phyloP scores from a whole-genome alignment of 805 yeast species.

The Wickerhamomyces strasburgensis region DNA sequence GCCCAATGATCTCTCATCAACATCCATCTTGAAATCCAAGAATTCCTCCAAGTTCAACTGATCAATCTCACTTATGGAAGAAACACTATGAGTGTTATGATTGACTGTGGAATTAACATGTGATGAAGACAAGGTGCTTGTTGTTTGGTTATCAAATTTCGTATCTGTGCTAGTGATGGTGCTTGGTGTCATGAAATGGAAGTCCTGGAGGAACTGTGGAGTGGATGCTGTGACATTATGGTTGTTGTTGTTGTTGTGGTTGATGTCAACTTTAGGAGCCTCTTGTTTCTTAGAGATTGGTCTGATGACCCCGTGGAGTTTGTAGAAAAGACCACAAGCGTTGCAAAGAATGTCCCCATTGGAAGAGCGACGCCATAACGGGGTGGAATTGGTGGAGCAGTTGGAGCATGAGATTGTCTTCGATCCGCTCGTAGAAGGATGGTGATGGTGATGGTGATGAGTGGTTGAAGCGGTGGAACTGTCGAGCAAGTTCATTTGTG shows the following conservation, averaged over 20 bases:
- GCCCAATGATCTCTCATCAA: slow-evolving; percentile 5
- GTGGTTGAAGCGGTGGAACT: no score
- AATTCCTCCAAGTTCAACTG: slow-evolving; percentile 16
- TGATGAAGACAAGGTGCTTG: no score
- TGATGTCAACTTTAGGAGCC: neutral
- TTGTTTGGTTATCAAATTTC: no score
- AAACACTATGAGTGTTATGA: slow-evolving; percentile 9
- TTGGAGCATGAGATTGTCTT: slow-evolving; percentile 53
- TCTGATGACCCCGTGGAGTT: slow-evolving; percentile 87
- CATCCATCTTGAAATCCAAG: slow-evolving; percentile 12
- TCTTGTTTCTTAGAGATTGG: slow-evolving; percentile 37
- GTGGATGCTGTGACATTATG: slow-evolving; percentile 1
- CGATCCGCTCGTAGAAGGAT: slow-evolving; percentile 1
- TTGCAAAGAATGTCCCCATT: slow-evolving; percentile 89
- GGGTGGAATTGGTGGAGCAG: slow-evolving; percentile 86
- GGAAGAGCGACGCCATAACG: slow-evolving; percentile 90
- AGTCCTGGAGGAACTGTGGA: slow-evolving; percentile 5
- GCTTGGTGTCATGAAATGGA: neutral
- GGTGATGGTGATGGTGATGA: no score
- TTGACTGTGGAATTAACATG: neutral
- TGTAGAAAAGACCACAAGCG: slow-evolving; percentile 91
- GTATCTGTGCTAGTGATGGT: neutral
- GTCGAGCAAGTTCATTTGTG: slow-evolving; percentile 11
- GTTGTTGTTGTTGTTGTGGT: slow-evolving; percentile 1
- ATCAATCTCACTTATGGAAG: slow-evolving; percentile 15